Evolutionary conservation across 805 yeast species (phyloP), one percentile per base, ranked within the genome.

Genomic region (Saturnispora zaruensis): DNA sequence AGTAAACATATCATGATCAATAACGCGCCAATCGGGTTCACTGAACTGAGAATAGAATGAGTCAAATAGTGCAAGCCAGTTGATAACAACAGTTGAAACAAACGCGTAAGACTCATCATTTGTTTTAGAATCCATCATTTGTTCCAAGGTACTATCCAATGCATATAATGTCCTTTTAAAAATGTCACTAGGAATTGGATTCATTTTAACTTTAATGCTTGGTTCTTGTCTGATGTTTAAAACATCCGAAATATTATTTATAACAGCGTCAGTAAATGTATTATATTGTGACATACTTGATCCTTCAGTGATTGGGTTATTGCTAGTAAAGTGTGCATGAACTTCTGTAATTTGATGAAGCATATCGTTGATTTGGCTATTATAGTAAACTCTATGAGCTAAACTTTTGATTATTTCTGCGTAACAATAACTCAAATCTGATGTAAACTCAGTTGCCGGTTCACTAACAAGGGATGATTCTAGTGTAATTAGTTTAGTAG

Each of bases 341-440:
- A 33, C 45, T 14, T 48, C 46, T 73, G 48, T 68, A 66, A 51
- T 71, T 76, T 18, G 74, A 26, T 79, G 76, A 18, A 89, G 70
- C 70, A 91, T 82, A 62, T 90, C 97, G 14, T 82, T 75, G 5
- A 84, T 78, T 64, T 93, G 99, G 56, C 88, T 95, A 52, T 82
- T 82, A 63, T 91, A 91, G 59, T 89, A 89, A 11, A 82, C 76
- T 62, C 89, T 96, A 2, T 79, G 75, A 1, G 89, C 81, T 48
- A 91, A 71, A 51, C 84, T 81, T 51, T 82, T 78, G 49, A 90
- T 77, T 24, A 89, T 78, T 21, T 68, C 68, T 1, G 80, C 67
- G 57, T 80, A 81, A 57, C 53, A 46, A 8, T 54, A 53, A 32
- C 44, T 75, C 64, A 44, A 59, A 42, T 59, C 76, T 58, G 60